Base-by-base conservation (phyloP, 306 rosid genomes). In the Sindora glabra region DNA sequence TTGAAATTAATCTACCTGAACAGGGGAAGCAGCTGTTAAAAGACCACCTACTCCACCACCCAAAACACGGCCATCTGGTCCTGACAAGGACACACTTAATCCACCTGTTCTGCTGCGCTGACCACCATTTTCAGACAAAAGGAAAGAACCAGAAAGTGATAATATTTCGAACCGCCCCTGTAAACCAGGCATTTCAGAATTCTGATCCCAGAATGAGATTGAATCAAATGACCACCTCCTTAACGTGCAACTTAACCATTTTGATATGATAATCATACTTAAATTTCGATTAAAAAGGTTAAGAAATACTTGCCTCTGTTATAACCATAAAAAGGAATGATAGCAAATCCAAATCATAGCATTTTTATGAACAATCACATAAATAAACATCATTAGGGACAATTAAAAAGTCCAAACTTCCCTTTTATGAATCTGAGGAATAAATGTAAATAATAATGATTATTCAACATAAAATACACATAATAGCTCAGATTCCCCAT, bases 131-230 rank as follows among this genome's bases (percentile, higher is more conserved):
- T 78, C 89, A 55, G 78, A 39, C 24, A 75, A 52, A 39, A 79
- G 58, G 64, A 83, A 78, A 7, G 95, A 71, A 48, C 97, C 95
- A 8, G 75, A 73, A n/a, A 89, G 87, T 18, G 92, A 69, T 9
- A 86, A 57, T 60, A 89, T 86, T 67, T 86, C 92, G 62, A 68
- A 89, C 29, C 86, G 77, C 23, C 97, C 97, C 97, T 89, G 82
- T 58, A 61, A 56, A 56, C 25, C 42, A 33, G 57, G 38, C 17
- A 62, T 32, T 27, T 17, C 47, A 34, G 7, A 34, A 26, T 11
- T 21, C 8, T 16, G 33, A 30, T 14, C 4, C 66, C 44, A 41
- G 16, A 38, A 62, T 32, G 61, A 63, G 11, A 3, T 5, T 48
- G 18, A 13, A 10, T 30, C 10, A 37, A 14, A 10, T 22, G 47